Evolutionary conservation across 2,329 filamentous ascomycete genomes (phyloP).

Genomic region (Paramyrothecium sp.): DNA sequence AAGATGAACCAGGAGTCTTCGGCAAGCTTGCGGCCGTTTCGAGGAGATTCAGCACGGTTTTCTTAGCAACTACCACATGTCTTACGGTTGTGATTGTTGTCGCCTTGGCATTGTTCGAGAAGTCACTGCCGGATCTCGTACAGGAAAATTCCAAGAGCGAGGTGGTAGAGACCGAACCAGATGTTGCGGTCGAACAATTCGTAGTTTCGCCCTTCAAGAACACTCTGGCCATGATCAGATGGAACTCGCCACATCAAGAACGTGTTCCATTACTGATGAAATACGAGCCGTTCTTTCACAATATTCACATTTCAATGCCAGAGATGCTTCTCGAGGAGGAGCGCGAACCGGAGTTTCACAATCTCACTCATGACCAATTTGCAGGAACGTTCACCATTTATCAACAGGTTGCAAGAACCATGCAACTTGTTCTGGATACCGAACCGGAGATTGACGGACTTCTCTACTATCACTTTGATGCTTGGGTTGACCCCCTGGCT

Average conservation of each 20-base stretch:
- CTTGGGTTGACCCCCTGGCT: conserved; percentile 27
- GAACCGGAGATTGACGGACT: conserved; percentile 24
- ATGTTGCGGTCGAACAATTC: conserved; percentile 5
- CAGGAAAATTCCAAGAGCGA: too few relatives aligned
- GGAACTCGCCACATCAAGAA: conserved; percentile 10
- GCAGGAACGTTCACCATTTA: conserved; percentile 16
- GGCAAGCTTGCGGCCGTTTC: too few relatives aligned
- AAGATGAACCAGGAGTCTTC: too few relatives aligned
- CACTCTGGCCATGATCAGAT: conserved; percentile 7
- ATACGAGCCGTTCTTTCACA: too few relatives aligned
- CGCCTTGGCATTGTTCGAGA: too few relatives aligned
- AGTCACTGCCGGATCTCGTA: too few relatives aligned
- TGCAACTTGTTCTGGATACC: conserved; percentile 25
- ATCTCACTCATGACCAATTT: conserved; percentile 25
- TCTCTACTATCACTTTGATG: conserved; percentile 30
- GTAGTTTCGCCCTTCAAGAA: conserved; percentile 24
- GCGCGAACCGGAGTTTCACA: conserved; percentile 4
- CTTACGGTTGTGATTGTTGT: too few relatives aligned
- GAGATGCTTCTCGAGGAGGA: background rate
- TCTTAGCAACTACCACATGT: too few relatives aligned
- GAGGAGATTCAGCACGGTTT: too few relatives aligned
- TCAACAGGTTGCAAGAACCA: conserved; percentile 23
- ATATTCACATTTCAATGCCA: too few relatives aligned
- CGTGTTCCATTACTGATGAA: background rate
- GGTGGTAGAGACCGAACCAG: too few relatives aligned